Evolutionary conservation across 2,329 filamentous ascomycete species (phyloP).

Genomic region (Lecanicillium sp.): DNA sequence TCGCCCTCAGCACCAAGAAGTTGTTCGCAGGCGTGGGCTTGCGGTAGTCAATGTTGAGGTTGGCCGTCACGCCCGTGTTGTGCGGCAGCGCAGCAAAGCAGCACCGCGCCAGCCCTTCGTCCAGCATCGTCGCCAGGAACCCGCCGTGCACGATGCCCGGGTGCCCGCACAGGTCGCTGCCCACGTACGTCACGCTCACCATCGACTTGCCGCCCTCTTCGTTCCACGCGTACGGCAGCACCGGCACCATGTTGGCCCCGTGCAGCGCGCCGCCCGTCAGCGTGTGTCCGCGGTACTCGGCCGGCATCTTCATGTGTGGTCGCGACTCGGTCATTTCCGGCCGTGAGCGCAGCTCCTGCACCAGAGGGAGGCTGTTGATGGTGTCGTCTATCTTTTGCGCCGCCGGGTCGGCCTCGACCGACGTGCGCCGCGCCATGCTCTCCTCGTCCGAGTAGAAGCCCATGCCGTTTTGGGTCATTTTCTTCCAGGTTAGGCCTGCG

Average conservation of each 20-base stretch:
- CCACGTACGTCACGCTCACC: slow-evolving; percentile 69
- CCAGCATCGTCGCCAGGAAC: slow-evolving; percentile 81
- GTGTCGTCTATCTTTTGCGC: slow-evolving; percentile 57
- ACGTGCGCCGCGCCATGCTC: slow-evolving; percentile 57
- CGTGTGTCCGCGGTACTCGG: slow-evolving; percentile 59
- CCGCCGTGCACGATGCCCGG: slow-evolving; percentile 88
- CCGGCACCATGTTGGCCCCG: slow-evolving; percentile 66
- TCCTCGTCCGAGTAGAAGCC: slow-evolving; percentile 55
- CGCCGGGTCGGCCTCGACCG: slow-evolving; percentile 38
- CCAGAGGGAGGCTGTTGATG: slow-evolving; percentile 70
- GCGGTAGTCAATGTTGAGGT: slow-evolving; percentile 74
- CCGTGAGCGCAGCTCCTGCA: slow-evolving; percentile 57
- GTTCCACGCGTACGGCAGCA: slow-evolving; percentile 72
- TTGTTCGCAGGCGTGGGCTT: slow-evolving; percentile 67
- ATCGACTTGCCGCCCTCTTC: slow-evolving; percentile 62
- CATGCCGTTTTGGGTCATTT: slow-evolving; percentile 24
- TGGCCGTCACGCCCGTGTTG: slow-evolving; percentile 79
- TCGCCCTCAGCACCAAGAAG: slow-evolving; percentile 70
- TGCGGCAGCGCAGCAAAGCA: slow-evolving; percentile 85
- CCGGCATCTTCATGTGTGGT: slow-evolving; percentile 81
- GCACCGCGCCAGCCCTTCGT: slow-evolving; percentile 81
- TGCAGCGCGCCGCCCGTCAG: slow-evolving; percentile 74
- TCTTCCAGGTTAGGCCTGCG: slow-evolving; percentile 26
- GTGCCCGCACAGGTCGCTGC: slow-evolving; percentile 76
- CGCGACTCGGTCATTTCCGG: slow-evolving; percentile 65